Evolutionary conservation across 1,284 basidiomycete genomes (phyloP).

Genomic region (Golubevia pallescens): DNA sequence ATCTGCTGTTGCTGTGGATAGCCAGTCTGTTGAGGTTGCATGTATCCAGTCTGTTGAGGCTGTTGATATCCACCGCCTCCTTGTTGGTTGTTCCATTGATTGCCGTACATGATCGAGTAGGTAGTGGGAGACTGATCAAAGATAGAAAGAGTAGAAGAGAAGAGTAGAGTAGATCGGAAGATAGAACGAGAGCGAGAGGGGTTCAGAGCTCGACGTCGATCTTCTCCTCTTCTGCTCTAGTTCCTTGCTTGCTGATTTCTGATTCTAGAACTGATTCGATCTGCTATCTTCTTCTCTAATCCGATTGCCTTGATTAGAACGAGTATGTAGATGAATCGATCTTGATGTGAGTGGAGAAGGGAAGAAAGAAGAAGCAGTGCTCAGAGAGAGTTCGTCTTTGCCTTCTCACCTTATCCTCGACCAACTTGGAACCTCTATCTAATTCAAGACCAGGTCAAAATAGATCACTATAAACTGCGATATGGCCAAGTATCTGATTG

Average conservation of each 20-base stretch:
- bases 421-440: too few relatives aligned
- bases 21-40: conserved; percentile 40
- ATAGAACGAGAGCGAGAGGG: background rate
- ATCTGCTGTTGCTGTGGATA: conserved; percentile 31
- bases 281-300: too few relatives aligned
- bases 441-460: too few relatives aligned
- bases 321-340: background rate
- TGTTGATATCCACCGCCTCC: conserved; percentile 23
- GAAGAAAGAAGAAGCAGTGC: background rate
- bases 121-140: conserved; percentile 12
- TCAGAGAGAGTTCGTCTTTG: background rate
- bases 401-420: too few relatives aligned
- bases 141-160: too few relatives aligned
- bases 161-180: too few relatives aligned
- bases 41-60: conserved; percentile 26
- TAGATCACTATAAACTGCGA: too few relatives aligned
- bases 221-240: too few relatives aligned
- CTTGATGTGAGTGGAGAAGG: conserved; percentile 1
- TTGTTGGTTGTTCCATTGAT: conserved; percentile 40
- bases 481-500: conserved; percentile 25
- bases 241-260: too few relatives aligned
- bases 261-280: too few relatives aligned
- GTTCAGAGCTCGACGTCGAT: background rate
- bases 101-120: conserved; percentile 48
- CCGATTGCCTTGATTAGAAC: too few relatives aligned